Conservation (phyloP, 768 basidiomycete species). For the Leucocoprinus birnbaumii region DNA sequence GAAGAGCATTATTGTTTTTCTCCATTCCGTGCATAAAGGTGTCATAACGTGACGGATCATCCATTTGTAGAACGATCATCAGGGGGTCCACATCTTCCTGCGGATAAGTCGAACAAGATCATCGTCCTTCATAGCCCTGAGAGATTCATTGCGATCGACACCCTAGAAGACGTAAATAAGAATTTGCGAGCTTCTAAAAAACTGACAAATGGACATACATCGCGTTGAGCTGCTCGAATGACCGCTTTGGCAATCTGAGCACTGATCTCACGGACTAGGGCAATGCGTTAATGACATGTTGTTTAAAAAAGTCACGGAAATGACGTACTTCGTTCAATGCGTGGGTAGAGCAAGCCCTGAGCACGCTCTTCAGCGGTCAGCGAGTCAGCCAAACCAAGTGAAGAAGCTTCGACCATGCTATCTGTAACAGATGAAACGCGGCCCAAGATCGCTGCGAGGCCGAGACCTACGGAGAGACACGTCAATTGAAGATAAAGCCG, state of each 20-base stretch:
- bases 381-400: conserved; percentile 74
- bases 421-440: conserved; percentile 72
- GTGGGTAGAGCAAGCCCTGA: conserved; percentile 76
- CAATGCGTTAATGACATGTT: not conserved
- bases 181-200: not conserved
- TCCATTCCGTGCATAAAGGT: not conserved
- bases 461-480: conserved; percentile 50
- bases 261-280: conserved; percentile 76
- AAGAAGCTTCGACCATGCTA: conserved; percentile 85
- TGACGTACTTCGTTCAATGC: conserved; percentile 62
- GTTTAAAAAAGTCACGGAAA: not conserved
- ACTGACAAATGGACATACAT: conserved; percentile 20
- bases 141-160: conserved; percentile 50
- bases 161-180: conserved; percentile 28
- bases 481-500: conserved; percentile 15
- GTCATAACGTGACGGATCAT: not conserved
- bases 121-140: conserved; percentile 55
- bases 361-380: conserved; percentile 68
- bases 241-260: conserved; percentile 70
- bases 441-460: conserved; percentile 75
- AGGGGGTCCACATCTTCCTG: conserved; percentile 69
- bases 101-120: conserved; percentile 53
- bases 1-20: not conserved
- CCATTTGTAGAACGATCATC: conserved; percentile 1
- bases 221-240: conserved; percentile 80